phyloP scores from a whole-genome alignment of 495 filamentous ascomycete species.

The Aspergillus sclerotioniger region DNA sequence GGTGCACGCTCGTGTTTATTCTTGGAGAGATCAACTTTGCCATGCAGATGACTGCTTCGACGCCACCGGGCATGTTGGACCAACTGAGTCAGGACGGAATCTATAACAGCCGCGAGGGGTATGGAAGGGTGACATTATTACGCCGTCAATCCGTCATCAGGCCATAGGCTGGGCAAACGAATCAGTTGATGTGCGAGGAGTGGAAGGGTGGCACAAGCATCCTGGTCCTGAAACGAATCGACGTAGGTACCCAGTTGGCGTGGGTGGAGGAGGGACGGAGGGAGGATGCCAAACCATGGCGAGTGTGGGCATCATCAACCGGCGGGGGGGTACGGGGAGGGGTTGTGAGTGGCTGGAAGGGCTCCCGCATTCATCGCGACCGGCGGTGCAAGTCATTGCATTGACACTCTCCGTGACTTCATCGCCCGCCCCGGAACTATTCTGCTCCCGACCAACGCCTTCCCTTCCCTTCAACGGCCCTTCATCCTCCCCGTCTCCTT shows the following conservation, averaged over 20 bases:
- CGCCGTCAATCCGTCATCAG: not conserved
- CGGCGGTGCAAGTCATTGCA: too few species aligned
- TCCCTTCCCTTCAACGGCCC: slow-evolving; percentile 11
- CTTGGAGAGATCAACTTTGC: too few species aligned
- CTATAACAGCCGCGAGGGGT: too few species aligned
- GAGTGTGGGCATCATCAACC: slow-evolving; percentile 13
- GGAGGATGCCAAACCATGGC: slow-evolving; percentile 1
- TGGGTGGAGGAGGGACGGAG: too few species aligned
- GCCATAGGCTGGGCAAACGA: not conserved
- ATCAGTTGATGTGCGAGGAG: not conserved
- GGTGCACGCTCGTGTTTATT: too few species aligned
- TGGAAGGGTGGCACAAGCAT: not conserved
- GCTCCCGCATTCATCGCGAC: not conserved
- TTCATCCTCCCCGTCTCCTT: not conserved
- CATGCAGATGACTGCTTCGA: too few species aligned
- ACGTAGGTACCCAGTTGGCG: too few species aligned
- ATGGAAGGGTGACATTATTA: not conserved
- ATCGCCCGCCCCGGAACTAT: slow-evolving; percentile 15
- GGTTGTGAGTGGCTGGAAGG: slow-evolving; percentile 16
- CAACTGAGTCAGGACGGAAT: too few species aligned
- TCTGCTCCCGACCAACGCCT: slow-evolving; percentile 15
- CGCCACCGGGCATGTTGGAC: too few species aligned
- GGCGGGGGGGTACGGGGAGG: not conserved
- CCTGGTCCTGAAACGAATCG: not conserved
- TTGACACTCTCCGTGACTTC: too few species aligned